A percentile compares a stretch with the other conserved stretches of the same genome.
These are phyloP conservation scores for Symbiodinium natans DNA, from an alignment of 73 alveolate species.

Conservation along the genomic window DNA sequence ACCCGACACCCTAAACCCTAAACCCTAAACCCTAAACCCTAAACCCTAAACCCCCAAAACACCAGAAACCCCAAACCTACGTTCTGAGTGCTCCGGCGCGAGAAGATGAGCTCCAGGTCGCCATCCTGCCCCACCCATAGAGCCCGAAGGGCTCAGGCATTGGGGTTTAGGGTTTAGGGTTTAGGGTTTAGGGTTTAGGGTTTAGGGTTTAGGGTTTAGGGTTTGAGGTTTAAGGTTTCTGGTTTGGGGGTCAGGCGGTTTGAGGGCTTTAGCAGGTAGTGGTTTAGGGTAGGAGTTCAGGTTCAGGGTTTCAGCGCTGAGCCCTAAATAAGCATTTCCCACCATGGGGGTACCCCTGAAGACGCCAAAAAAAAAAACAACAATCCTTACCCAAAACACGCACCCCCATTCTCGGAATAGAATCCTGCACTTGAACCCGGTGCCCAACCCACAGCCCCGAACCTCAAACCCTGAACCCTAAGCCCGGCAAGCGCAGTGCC, in stretches of 20 bases:
- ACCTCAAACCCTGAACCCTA: no score
- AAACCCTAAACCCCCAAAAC: background rate
- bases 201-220: background rate
- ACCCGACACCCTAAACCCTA: no score
- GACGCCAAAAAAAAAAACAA: no score
- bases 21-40: background rate
- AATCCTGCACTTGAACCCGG: no score
- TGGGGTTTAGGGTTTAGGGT: background rate
- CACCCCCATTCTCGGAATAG: no score
- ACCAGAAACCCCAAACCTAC: background rate
- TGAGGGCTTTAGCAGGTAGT: background rate
- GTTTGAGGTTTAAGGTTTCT: background rate
- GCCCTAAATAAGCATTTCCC: background rate
- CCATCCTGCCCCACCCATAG: conserved; percentile 7
- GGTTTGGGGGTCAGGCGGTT: background rate
- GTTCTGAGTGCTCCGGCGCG: conserved; percentile 1
- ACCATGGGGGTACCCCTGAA: no score
- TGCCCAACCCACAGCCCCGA: no score
- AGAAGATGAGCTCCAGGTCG: conserved; percentile 90
- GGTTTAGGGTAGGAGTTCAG: background rate
- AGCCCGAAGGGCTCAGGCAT: background rate
- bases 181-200: background rate
- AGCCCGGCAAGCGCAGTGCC: no score
- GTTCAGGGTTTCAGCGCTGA: background rate
- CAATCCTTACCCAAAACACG: no score